These are phyloP conservation scores for Verticillium klebahnii DNA, from an alignment of 2,329 filamentous ascomycete genomes.

Conservation along the genomic window DNA sequence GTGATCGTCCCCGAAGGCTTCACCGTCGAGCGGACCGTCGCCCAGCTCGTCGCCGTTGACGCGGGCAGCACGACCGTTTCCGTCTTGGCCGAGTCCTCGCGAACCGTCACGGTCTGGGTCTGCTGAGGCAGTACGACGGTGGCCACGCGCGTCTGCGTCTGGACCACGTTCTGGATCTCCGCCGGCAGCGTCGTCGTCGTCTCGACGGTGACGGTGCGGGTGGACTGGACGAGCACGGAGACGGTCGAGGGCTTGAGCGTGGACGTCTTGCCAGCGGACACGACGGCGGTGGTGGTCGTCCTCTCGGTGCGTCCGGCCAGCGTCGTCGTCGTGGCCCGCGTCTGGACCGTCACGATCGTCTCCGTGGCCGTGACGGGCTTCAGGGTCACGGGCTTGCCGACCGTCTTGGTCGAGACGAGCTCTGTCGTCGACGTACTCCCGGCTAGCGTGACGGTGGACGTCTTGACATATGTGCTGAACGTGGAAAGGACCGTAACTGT, in stretches of 20 bases:
- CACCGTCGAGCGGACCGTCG: constrained; percentile 18
- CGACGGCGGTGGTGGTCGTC: background rate
- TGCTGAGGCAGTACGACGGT: constrained; percentile 9
- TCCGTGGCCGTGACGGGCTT: constrained; percentile 1
- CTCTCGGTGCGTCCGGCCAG: background rate
- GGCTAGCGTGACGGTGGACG: constrained; percentile 9
- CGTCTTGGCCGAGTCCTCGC: constrained; percentile 2
- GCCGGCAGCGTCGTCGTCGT: constrained; percentile 1
- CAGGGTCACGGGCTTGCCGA: constrained; percentile 5
- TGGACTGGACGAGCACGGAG: constrained; percentile 10
- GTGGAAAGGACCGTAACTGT: background rate
- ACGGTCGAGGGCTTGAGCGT: constrained; percentile 6
- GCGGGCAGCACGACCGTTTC: constrained; percentile 15
- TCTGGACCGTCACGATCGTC: background rate
- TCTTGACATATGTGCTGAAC: constrained; percentile 14
- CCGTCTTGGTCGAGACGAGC: background rate
- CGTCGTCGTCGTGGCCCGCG: constrained; percentile 2
- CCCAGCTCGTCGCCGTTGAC: constrained; percentile 15
- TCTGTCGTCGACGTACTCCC: constrained; percentile 3
- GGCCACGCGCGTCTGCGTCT: constrained; percentile 5
- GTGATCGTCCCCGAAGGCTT: constrained; percentile 9
- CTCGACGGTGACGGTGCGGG: constrained; percentile 3
- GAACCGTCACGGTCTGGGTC: constrained; percentile 5
- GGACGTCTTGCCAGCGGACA: constrained; percentile 6
- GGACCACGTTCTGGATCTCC: background rate